Conservation (phyloP, 306 rosid species). For the Vicia villosa region DNA sequence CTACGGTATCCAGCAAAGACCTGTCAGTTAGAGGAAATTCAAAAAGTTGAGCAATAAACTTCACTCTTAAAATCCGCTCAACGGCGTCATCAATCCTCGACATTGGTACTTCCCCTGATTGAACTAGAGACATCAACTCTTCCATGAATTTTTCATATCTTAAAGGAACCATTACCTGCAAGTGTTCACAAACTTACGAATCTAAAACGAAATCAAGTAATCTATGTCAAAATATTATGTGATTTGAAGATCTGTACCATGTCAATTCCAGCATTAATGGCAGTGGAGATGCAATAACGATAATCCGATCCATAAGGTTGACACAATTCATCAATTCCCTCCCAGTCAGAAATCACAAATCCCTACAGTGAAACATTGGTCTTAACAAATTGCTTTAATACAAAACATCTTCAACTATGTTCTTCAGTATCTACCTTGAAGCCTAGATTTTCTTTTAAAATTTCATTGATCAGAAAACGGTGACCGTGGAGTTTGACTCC, state of each 20-base stretch:
- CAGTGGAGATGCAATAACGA: constrained; percentile 58
- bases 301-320: constrained; percentile 59
- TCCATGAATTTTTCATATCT: constrained; percentile 53
- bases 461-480: constrained; percentile 61
- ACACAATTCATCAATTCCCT: constrained; percentile 63
- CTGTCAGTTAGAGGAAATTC: constrained; percentile 64
- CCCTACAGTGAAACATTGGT: constrained; percentile 54
- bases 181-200: constrained; percentile 4
- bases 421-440: constrained; percentile 56
- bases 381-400: not conserved
- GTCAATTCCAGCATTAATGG: constrained; percentile 78
- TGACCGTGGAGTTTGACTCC: constrained; percentile 62
- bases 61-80: constrained; percentile 77
- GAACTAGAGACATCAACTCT: constrained; percentile 56
- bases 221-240: not conserved
- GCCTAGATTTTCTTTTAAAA: constrained; percentile 68
- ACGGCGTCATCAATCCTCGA: constrained; percentile 75
- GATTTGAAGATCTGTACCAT: constrained; percentile 54
- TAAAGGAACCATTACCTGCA: constrained; percentile 80
- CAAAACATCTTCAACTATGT: constrained; percentile 14
- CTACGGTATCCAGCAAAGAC: constrained; percentile 64
- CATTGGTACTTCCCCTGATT: constrained; percentile 61
- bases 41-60: constrained; percentile 71
- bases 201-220: not conserved
- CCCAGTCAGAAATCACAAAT: constrained; percentile 84